Percentiles rank a stretch among this genome's conserved stretches.
Evolutionary conservation across 176 grass and related monocot genomes (phyloP).

Genomic region (barley (Hordeum vulgare)): MorexV3_pseudomolecules_assembly NC_058523.1:517944691-517945190

Average conservation of each 20-base stretch:
- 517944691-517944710: neutral
- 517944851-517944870: conserved; percentile 22
- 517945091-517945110: neutral
- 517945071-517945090: neutral
- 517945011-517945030: neutral
- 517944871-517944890: conserved; percentile 7
- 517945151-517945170: neutral
- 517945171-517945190: neutral
- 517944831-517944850: neutral
- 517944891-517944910: neutral
- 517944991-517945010: neutral
- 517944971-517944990: neutral
- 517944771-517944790: conserved; percentile 5
- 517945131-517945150: neutral
- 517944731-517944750: neutral
- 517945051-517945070: neutral
- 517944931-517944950: neutral
- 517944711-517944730: neutral
- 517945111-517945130: neutral
- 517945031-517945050: neutral
- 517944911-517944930: neutral
- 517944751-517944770: neutral
- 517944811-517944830: neutral
- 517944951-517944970: neutral
- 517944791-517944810: conserved; percentile 37